Conservation (phyloP, 257 asterid genomes). For the Solanum tarapatanum region DNA sequence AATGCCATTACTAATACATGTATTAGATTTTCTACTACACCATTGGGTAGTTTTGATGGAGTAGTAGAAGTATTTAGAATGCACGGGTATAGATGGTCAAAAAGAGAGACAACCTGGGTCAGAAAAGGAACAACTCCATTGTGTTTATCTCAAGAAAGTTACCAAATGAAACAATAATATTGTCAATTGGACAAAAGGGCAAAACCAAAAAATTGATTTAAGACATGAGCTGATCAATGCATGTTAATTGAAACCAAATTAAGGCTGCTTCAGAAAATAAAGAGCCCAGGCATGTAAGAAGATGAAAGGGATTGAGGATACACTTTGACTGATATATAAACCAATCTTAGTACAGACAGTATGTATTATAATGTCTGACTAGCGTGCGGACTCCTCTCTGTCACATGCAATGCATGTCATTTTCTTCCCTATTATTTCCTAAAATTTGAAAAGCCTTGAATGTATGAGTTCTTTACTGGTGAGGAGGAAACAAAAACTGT, state of each 20-base stretch:
- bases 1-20: not conserved
- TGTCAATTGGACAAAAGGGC: not conserved
- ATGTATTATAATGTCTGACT: not conserved
- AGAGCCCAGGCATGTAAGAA: not conserved
- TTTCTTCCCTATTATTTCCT: not conserved
- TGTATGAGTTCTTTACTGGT: not conserved
- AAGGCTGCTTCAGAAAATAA: not conserved
- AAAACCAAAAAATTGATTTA: not conserved
- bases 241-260: not conserved
- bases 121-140: not conserved
- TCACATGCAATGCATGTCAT: not conserved
- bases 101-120: not conserved
- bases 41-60: not conserved
- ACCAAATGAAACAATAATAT: not conserved
- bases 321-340: not conserved
- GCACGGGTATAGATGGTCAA: not conserved
- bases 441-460: not conserved
- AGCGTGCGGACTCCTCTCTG: not conserved
- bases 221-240: not conserved
- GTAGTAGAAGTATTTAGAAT: not conserved
- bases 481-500: not conserved
- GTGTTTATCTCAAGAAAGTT: not conserved
- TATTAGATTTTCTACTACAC: not conserved
- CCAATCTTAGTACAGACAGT: not conserved
- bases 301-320: not conserved